Evolutionary conservation across 2,329 filamentous ascomycete genomes (phyloP), one percentile per base, ranked within the genome.

Genomic region (Ophiosphaerella korrae): DNA sequence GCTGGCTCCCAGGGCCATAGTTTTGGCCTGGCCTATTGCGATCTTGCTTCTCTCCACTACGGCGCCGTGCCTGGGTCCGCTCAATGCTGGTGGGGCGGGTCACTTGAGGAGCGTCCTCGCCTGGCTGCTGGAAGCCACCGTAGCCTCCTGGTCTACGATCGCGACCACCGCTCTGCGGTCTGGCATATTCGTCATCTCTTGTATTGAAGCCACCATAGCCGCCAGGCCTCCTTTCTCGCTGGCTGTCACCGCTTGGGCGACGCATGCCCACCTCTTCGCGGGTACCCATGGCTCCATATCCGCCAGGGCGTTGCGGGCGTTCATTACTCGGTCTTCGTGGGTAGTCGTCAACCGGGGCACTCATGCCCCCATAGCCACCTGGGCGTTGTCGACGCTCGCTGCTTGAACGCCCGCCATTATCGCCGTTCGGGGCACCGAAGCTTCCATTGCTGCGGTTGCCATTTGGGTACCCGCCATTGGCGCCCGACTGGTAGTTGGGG

Each of bases 61-160:
- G 68, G 45, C 75, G 64, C 11, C 72, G 67, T 38, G 73, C 75
- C 36, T 67, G 68, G 43, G 68, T 70, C 49, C 78, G 71, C 44
- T 80, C 78, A 31, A 79, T 63, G 48, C 75, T 75, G 29, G 71
- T 68, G 5, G 73, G 72, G 24, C 72, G 64, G 23, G 60, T 61
- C 3, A 73, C 69, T 16, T 61, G 63, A 3, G 67, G 60, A 26
- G 57, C 55, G n/a, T 70, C 68, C 14, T 67, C 61, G 9, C 49
- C 53, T 23, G 54, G 57, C 16, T 61, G 54, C 24, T 53, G 34
- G 34, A 63, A 55, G 41, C 72, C 75, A 12, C 73, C 74, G 57
- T 76, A 76, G 29, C 74, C 75, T 21, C 70, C 73, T 5, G 75
- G 69, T 6, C 74, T 68, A 23, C 63, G 66, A 29, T 53, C 54